Base-by-base conservation (phyloP, 2,329 filamentous ascomycete genomes). In the Sporothrix brasiliensis region DNA sequence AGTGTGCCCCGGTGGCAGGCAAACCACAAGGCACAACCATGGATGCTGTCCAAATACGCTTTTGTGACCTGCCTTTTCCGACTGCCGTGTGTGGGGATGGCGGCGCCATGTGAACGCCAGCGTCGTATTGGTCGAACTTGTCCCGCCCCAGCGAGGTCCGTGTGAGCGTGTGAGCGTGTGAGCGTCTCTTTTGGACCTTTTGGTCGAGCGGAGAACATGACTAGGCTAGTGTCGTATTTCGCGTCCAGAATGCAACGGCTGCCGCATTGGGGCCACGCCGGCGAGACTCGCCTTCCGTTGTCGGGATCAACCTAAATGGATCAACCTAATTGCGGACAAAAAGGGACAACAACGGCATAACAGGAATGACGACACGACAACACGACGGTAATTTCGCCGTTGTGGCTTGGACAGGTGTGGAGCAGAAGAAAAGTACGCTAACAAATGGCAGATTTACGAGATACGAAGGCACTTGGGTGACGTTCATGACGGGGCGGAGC, bases 11-110 rank as follows among this genome's bases (percentile, higher is more conserved):
- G 47, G 47, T 19, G 44, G 47, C 47, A 49, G 47, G 47, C 47
- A 49, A 49, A 49, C 47, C 19, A 39, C 47, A 53, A 53, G 21
- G 63, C 47, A 49, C 47, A 49, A 49, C 47, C 47, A 49, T 2
- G 47, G 47, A 49, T 49, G 47, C 47, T 2, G 47, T 49, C 19
- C 10, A 49, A 49, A 49, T 49, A 49, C 47, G 13, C 47, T 49
- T 49, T 49, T 49, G 47, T 49, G 47, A 49, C 47, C 47, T 49
- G 47, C 47, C 47, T 49, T 49, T 49, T 49, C 47, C 47, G 47
- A 49, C 13, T 49, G 47, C 47, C 47, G 47, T 49, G 47, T 49
- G 47, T 6, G 47, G 47, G 47, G 47, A 14, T 16, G 47, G 47
- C 47, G 47, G 47, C 47, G 47, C 47, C 47, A 49, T 49, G 47